Conservation (phyloP, 2,329 filamentous ascomycete species). For the Sordariomycetes sp. region DNA sequence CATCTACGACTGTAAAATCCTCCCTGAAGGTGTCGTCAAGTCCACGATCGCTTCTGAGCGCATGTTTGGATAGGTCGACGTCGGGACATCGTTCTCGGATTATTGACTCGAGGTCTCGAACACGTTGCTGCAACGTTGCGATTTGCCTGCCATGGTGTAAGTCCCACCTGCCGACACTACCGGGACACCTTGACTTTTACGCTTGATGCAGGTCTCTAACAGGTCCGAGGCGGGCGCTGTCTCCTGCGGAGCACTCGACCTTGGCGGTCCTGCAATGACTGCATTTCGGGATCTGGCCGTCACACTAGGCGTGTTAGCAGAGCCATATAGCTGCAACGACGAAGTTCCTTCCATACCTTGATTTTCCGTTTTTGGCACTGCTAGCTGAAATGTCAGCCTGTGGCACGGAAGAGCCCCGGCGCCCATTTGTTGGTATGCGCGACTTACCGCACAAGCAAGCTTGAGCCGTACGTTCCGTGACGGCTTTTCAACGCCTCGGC, state of each 20-base stretch:
- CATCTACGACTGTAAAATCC: background rate
- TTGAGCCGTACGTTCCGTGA: background rate
- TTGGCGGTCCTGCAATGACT: background rate
- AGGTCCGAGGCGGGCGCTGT: background rate
- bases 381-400: background rate
- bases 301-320: background rate
- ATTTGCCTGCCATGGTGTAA: background rate
- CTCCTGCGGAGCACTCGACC: background rate
- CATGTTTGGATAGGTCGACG: background rate
- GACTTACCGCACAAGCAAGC: background rate
- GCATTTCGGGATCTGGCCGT: background rate
- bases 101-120: background rate
- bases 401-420: background rate
- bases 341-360: background rate
- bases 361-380: background rate
- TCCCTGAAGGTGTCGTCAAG: background rate
- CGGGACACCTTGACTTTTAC: background rate
- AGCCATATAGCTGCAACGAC: background rate
- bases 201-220: background rate
- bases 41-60: background rate
- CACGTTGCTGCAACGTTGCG: background rate
- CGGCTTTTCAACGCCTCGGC: background rate
- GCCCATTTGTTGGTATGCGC: background rate
- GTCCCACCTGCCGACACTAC: background rate
- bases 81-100: background rate